These are phyloP conservation scores for Eleusine coracana DNA, from an alignment of 176 grass and related monocot species.

Conservation along the genomic window DNA sequence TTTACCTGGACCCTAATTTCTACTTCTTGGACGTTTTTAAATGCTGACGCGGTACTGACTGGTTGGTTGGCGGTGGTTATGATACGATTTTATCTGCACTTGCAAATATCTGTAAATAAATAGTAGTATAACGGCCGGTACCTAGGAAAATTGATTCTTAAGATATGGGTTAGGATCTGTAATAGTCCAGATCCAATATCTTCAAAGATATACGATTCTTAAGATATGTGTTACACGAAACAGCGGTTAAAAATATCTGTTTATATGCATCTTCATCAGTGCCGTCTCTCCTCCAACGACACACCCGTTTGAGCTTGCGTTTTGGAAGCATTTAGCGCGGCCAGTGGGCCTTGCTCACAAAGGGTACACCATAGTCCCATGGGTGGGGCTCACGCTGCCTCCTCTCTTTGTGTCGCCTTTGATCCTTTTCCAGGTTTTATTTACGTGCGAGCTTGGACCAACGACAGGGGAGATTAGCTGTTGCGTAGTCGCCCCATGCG, in stretches of 20 bases:
- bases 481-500: neutral
- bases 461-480: slow-evolving; percentile 39
- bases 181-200: no score
- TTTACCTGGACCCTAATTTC: slow-evolving; percentile 16
- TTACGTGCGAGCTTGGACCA: slow-evolving; percentile 19
- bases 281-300: neutral
- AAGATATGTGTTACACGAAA: no score
- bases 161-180: no score
- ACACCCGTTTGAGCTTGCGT: slow-evolving; percentile 13
- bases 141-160: no score
- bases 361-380: neutral
- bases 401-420: neutral
- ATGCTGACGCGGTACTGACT: neutral
- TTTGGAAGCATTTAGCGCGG: slow-evolving; percentile 34
- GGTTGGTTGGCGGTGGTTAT: neutral
- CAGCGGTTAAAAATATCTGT: neutral
- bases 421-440: slow-evolving; percentile 2
- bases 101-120: no score
- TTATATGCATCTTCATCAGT: neutral
- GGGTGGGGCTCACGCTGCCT: neutral
- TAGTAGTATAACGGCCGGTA: no score
- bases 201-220: no score
- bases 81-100: neutral
- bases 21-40: slow-evolving; percentile 2
- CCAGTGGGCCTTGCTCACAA: slow-evolving; percentile 23